These are phyloP conservation scores for Epichloe sp. DNA, from an alignment of 2,329 filamentous ascomycete species.

Conservation along the genomic window DNA sequence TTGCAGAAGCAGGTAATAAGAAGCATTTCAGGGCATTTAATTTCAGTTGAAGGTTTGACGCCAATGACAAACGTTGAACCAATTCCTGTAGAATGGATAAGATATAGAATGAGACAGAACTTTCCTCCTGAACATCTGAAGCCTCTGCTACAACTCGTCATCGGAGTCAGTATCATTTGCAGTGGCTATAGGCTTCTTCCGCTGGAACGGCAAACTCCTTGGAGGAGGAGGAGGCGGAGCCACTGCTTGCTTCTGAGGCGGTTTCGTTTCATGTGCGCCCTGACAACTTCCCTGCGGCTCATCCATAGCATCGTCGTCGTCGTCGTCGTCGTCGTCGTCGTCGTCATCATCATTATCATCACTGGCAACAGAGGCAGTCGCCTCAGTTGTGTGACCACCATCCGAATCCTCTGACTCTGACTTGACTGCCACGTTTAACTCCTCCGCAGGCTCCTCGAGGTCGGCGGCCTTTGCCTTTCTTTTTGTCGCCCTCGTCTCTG, in stretches of 20 bases:
- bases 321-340: slow-evolving; percentile 12
- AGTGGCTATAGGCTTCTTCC: slow-evolving; percentile 14
- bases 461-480: slow-evolving; percentile 33
- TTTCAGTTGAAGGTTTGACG: slow-evolving; percentile 39
- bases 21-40: slow-evolving; percentile 51
- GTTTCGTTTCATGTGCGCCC: neutral
- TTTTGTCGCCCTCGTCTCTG: slow-evolving; percentile 32
- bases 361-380: slow-evolving; percentile 27
- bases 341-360: slow-evolving; percentile 27
- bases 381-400: slow-evolving; percentile 27
- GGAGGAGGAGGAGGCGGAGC: slow-evolving; percentile 26
- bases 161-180: slow-evolving; percentile 41
- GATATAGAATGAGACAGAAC: neutral
- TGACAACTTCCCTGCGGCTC: neutral
- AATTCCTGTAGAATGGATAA: neutral
- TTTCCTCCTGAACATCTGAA: neutral
- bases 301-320: neutral
- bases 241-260: slow-evolving; percentile 11
- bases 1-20: slow-evolving; percentile 40
- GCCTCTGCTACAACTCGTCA: slow-evolving; percentile 32
- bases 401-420: slow-evolving; percentile 26
- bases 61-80: slow-evolving; percentile 30
- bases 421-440: slow-evolving; percentile 25
- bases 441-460: slow-evolving; percentile 31
- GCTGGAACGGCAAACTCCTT: slow-evolving; percentile 32